Evolutionary conservation across 2,329 filamentous ascomycete genomes (phyloP).

Genomic region (Plenodomus lindquistii): DNA sequence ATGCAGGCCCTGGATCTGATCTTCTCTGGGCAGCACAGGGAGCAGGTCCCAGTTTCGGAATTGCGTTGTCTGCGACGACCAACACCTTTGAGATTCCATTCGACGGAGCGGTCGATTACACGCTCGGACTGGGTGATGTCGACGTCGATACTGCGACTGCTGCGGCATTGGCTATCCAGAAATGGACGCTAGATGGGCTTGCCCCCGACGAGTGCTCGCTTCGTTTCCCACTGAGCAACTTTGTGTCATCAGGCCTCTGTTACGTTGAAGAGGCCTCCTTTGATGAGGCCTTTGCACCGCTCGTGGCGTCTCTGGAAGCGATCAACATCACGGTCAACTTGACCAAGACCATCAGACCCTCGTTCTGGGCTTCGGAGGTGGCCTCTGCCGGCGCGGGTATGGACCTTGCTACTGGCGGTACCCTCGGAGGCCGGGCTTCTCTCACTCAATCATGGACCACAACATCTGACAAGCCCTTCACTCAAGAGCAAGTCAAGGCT

Average conservation of each 20-base stretch:
- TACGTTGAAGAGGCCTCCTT: conserved; percentile 15
- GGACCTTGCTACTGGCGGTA: conserved; percentile 16
- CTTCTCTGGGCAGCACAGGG: conserved; percentile 17
- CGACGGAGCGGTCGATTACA: conserved; percentile 11
- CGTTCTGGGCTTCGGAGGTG: conserved; percentile 22
- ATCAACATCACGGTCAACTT: conserved; percentile 4
- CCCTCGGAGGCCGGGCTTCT: conserved; percentile 17
- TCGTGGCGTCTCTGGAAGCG: conserved; percentile 10
- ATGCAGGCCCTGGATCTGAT: conserved; percentile 9
- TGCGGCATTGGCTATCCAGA: conserved; percentile 16
- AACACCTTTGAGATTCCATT: conserved; percentile 8
- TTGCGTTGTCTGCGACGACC: conserved; percentile 12
- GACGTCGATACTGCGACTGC: conserved; percentile 1
- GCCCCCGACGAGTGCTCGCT: conserved; percentile 17
- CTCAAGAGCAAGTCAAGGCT: conserved; percentile 9
- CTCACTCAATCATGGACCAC: conserved; percentile 18
- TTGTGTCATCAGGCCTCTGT: conserved; percentile 14
- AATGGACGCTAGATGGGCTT: conserved; percentile 10
- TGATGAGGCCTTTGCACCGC: conserved; percentile 11
- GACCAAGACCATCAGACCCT: conserved; percentile 11
- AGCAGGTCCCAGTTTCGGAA: conserved; percentile 13
- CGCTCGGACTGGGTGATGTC: conserved; percentile 5
- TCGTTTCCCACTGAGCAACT: conserved; percentile 13
- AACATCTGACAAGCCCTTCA: conserved; percentile 14
- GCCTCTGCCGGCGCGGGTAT: conserved; percentile 10